phyloP scores from a whole-genome alignment of 2,329 filamentous ascomycete genomes.

The Cytospora schulzeri region DNA sequence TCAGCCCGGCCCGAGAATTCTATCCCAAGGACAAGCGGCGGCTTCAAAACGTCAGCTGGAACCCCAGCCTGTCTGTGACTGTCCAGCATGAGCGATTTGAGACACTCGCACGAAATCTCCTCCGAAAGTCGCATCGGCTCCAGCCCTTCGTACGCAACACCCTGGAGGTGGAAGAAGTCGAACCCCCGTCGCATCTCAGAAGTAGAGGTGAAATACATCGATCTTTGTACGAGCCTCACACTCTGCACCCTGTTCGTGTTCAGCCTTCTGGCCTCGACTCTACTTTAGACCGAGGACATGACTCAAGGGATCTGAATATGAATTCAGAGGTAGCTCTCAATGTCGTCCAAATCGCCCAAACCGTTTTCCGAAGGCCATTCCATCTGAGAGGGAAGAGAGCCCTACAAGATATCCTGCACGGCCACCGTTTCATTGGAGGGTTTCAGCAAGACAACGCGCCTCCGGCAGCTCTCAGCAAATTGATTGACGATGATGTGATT shows the following conservation, averaged over 20 bases:
- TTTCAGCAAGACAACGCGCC: background rate
- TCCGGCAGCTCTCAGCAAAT: background rate
- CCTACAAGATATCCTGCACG: background rate
- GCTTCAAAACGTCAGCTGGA: conserved; percentile 42
- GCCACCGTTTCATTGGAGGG: conserved; percentile 6
- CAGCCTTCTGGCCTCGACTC: too few species aligned
- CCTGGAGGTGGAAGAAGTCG: background rate
- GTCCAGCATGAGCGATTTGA: conserved; percentile 44
- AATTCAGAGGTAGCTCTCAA: background rate
- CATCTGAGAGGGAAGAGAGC: background rate
- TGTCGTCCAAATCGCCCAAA: conserved; percentile 1
- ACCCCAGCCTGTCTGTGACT: conserved; percentile 34
- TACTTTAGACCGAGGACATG: background rate
- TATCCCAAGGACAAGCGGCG: conserved; percentile 41
- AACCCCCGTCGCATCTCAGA: background rate
- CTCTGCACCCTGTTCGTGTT: background rate
- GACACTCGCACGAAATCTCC: conserved; percentile 35
- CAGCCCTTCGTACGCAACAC: conserved; percentile 28
- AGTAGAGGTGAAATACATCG: conserved; percentile 12
- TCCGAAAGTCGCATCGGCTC: conserved; percentile 37
- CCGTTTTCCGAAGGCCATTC: background rate
- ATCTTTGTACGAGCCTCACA: conserved; percentile 28
- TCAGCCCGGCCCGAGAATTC: conserved; percentile 39
- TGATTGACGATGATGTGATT: conserved; percentile 9
- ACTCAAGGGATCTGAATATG: background rate